These are phyloP conservation scores for Fusarium sp. DNA, from an alignment of 2,329 filamentous ascomycete genomes.

Conservation along the genomic window DNA sequence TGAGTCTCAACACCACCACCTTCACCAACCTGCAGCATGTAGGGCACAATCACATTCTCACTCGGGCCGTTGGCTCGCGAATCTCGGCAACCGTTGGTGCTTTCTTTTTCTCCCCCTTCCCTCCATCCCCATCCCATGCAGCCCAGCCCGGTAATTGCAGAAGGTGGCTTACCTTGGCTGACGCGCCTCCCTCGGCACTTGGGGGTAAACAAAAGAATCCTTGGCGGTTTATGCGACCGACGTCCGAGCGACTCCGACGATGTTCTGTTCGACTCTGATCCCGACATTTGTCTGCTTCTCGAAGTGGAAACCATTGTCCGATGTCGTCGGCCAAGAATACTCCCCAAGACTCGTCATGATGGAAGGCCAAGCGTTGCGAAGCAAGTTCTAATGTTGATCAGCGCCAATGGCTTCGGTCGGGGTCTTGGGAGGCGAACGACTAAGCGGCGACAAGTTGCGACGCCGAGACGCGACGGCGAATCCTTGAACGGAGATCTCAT, in stretches of 20 bases:
- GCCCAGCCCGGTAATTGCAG: slow-evolving; percentile 15
- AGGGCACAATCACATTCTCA: background rate
- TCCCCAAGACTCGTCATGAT: background rate
- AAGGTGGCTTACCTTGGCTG: slow-evolving; percentile 3
- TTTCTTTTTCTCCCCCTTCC: background rate
- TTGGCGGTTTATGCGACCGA: background rate
- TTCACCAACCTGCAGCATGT: background rate
- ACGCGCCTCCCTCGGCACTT: slow-evolving; percentile 1
- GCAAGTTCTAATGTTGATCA: background rate
- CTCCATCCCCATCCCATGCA: background rate
- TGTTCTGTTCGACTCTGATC: background rate
- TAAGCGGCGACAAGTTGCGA: background rate
- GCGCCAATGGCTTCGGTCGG: background rate
- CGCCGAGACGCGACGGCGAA: background rate
- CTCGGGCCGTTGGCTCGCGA: background rate
- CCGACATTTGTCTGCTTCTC: background rate
- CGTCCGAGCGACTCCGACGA: background rate
- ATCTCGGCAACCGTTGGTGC: background rate
- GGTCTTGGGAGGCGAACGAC: background rate
- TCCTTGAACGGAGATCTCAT: background rate
- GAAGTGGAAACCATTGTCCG: background rate
- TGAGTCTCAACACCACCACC: background rate
- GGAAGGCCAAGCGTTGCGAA: background rate
- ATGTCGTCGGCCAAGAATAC: background rate
- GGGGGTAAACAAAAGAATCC: background rate